Percentiles rank a stretch among this genome's conserved stretches.
phyloP scores from a whole-genome alignment of 371 early-diverging fungal species.

The Mucor mucedo region DNA sequence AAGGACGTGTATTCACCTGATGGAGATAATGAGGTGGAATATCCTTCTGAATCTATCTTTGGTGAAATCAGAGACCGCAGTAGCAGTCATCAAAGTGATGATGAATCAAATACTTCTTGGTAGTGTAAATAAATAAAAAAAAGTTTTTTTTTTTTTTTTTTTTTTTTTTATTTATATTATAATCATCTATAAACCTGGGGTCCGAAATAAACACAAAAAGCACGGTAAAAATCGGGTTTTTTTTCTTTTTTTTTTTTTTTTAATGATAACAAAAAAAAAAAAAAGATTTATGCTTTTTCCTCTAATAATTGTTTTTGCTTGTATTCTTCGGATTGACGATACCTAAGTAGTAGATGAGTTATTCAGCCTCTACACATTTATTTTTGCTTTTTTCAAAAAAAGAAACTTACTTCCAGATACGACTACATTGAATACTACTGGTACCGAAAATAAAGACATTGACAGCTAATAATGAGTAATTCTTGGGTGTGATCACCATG shows the following conservation, averaged over 20 bases:
- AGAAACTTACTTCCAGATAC: slow-evolving; percentile 79
- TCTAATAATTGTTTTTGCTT: slow-evolving; percentile 14
- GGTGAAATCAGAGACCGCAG: slow-evolving; percentile 12
- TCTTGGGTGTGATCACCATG: slow-evolving; percentile 90
- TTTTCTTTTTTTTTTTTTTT: background rate
- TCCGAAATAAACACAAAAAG: background rate
- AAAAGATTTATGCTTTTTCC: background rate
- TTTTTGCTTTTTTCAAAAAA: too few species aligned
- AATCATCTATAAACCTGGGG: too few species aligned
- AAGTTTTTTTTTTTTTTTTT: background rate
- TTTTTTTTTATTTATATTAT: background rate
- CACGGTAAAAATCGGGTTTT: slow-evolving; percentile 9
- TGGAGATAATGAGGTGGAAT: slow-evolving; percentile 66
- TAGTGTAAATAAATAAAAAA: slow-evolving; percentile 6
- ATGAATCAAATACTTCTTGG: slow-evolving; percentile 11
- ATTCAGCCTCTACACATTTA: too few species aligned
- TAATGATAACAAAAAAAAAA: background rate
- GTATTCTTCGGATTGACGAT: slow-evolving; percentile 38
- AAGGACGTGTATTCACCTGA: slow-evolving; percentile 61
- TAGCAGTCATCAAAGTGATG: slow-evolving; percentile 1
- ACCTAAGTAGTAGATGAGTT: background rate
- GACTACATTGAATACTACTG: slow-evolving; percentile 81
- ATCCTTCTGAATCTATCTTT: slow-evolving; percentile 52
- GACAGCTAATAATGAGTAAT: slow-evolving; percentile 87
- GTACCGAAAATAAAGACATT: slow-evolving; percentile 94